Conservation (phyloP, 1,139 yeast genomes). For the Ogataea hybrid region DNA sequence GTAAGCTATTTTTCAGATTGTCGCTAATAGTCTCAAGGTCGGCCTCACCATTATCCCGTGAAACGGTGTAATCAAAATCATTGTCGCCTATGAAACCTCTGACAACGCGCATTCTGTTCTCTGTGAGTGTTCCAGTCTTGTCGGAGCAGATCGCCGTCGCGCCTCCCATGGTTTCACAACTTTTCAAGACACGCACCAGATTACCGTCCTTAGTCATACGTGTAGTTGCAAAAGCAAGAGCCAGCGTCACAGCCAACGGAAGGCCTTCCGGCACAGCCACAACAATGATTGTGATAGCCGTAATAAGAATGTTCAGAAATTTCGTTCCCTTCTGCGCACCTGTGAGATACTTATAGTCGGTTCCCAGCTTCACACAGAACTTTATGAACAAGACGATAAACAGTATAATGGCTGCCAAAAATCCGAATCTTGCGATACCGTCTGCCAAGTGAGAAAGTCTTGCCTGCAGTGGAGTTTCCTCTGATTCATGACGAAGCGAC, state of each 20-base stretch:
- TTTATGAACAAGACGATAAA: slow-evolving; percentile 78
- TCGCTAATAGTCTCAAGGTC: slow-evolving; percentile 6
- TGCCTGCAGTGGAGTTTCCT: slow-evolving; percentile 85
- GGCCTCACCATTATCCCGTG: slow-evolving; percentile 3
- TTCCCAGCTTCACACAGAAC: slow-evolving; percentile 63
- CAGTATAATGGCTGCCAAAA: slow-evolving; percentile 74
- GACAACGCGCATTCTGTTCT: slow-evolving; percentile 88
- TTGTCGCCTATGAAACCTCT: slow-evolving; percentile 60
- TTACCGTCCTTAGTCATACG: slow-evolving; percentile 97
- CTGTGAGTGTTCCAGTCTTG: slow-evolving; percentile 95
- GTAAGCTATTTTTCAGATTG: slow-evolving; percentile 39
- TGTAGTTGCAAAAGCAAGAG: slow-evolving; percentile 96
- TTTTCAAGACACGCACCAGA: slow-evolving; percentile 85
- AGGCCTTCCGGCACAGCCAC: slow-evolving; percentile 99
- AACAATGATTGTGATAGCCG: slow-evolving; percentile 88
- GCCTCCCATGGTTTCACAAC: slow-evolving; percentile 99
- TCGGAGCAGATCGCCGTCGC: slow-evolving; percentile 97
- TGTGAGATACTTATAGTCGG: slow-evolving; percentile 41
- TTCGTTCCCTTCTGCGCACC: slow-evolving; percentile 80
- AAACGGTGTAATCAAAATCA: slow-evolving; percentile 43
- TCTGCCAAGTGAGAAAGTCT: slow-evolving; percentile 83
- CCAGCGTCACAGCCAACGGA: slow-evolving; percentile 93
- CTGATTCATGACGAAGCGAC: slow-evolving; percentile 70
- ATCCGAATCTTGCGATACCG: slow-evolving; percentile 91
- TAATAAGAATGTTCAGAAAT: slow-evolving; percentile 82